Evolutionary conservation across 1,139 yeast genomes (phyloP).

Genomic region (Geotrichum restrictum): DNA sequence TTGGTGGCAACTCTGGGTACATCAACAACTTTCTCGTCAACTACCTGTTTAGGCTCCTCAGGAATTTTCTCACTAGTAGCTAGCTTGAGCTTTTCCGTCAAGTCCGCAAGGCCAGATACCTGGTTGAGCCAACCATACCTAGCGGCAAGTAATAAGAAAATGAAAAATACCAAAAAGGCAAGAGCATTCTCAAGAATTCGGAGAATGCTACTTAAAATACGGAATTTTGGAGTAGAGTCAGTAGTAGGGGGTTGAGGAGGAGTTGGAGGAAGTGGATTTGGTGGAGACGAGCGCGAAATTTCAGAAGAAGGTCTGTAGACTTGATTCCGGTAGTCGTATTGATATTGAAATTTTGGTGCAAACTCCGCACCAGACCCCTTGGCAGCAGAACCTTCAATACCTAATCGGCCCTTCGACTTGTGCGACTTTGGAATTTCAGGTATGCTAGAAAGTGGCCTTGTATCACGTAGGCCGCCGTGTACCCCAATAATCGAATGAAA

Average conservation of each 20-base stretch:
- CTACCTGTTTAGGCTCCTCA: neutral
- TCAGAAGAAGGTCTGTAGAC: conserved; percentile 14
- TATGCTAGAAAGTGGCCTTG: neutral
- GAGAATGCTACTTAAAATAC: conserved; percentile 27
- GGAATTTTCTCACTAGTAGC: neutral
- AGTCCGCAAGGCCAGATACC: conserved; percentile 22
- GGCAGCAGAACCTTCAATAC: conserved; percentile 21
- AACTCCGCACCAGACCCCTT: neutral
- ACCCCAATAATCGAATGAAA: conserved; percentile 36
- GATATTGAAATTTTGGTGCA: conserved; percentile 11
- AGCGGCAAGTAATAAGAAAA: conserved; percentile 40
- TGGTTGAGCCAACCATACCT: conserved; percentile 45
- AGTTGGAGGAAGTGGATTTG: conserved; percentile 23
- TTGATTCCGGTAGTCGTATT: conserved; percentile 6
- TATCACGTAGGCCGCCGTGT: conserved; percentile 30
- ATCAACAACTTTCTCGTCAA: neutral
- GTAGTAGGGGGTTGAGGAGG: conserved; percentile 22
- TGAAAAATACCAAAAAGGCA: conserved; percentile 42
- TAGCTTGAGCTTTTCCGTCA: conserved; percentile 7
- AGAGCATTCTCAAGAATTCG: conserved; percentile 50
- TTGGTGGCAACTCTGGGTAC: neutral
- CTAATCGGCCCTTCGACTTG: conserved; percentile 8
- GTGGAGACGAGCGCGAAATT: conserved; percentile 23
- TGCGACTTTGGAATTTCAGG: neutral
- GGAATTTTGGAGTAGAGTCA: conserved; percentile 23